These are phyloP conservation scores for Poa annua DNA, from an alignment of 176 grass and related monocot species.

Conservation along the genomic window DNA sequence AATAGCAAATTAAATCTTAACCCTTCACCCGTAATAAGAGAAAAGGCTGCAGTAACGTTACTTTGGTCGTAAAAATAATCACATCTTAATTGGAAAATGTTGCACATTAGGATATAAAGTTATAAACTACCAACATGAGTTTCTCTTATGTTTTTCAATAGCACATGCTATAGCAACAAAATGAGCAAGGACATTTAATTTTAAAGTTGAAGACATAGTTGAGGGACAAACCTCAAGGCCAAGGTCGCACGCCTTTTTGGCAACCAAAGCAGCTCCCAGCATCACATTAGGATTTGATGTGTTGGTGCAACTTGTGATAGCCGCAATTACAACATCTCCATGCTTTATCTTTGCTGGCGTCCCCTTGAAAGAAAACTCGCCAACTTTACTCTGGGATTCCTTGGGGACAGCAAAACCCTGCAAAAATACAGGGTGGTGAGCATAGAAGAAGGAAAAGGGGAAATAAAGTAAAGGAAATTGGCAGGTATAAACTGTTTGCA, in stretches of 20 bases:
- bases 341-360: constrained; percentile 84
- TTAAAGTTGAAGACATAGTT: constrained; percentile 9
- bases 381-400: constrained; percentile 87
- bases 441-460: constrained; percentile 4
- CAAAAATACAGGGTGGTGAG: constrained; percentile 40
- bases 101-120: constrained; percentile 11
- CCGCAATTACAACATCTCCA: constrained; percentile 97
- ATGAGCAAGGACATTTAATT: constrained; percentile 1
- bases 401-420: constrained; percentile 99
- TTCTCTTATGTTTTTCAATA: constrained; percentile 28
- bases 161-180: neutral
- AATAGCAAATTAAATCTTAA: neutral
- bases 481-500: neutral
- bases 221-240: constrained; percentile 76
- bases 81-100: neutral
- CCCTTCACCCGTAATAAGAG: constrained; percentile 4
- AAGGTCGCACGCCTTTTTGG: constrained; percentile 96
- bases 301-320: constrained; percentile 98
- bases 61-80: neutral
- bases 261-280: constrained; percentile 95
- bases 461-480: constrained; percentile 19
- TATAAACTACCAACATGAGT: constrained; percentile 10
- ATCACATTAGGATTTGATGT: constrained; percentile 99
- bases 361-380: constrained; percentile 85
- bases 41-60: neutral